Conservation (phyloP, 768 basidiomycete species). For the Panellus pusillus region DNA sequence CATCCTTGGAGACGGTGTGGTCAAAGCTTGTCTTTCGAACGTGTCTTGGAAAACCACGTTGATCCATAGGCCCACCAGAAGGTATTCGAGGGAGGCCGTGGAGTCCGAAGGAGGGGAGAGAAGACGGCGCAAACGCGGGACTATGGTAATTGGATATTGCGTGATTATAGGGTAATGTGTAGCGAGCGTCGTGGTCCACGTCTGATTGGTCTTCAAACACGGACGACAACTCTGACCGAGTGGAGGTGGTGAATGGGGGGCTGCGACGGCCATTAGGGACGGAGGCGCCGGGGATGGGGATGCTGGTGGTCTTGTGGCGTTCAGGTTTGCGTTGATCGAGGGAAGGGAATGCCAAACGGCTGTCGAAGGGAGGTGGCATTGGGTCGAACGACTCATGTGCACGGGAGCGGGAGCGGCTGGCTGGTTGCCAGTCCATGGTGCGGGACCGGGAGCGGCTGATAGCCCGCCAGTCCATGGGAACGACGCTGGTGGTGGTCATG, state of each 20-base stretch:
- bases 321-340: slow-evolving; percentile 25
- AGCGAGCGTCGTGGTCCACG: slow-evolving; percentile 29
- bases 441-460: slow-evolving; percentile 90
- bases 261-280: slow-evolving; percentile 47
- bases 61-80: slow-evolving; percentile 34
- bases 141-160: slow-evolving; percentile 42
- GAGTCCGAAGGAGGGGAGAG: slow-evolving; percentile 70
- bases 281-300: slow-evolving; percentile 45
- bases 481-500: slow-evolving; percentile 37
- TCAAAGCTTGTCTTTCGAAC: slow-evolving; percentile 95
- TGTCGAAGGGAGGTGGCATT: slow-evolving; percentile 38
- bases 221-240: slow-evolving; percentile 44
- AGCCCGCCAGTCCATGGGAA: slow-evolving; percentile 91
- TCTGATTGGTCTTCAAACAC: slow-evolving; percentile 47
- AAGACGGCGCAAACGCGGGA: slow-evolving; percentile 63
- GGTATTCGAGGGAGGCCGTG: slow-evolving; percentile 53
- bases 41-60: slow-evolving; percentile 73
- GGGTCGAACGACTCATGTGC: slow-evolving; percentile 65
- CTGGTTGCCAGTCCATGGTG: slow-evolving; percentile 88
- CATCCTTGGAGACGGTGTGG: slow-evolving; percentile 78
- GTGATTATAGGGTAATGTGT: slow-evolving; percentile 36
- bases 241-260: slow-evolving; percentile 40
- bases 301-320: slow-evolving; percentile 30
- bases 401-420: slow-evolving; percentile 76
- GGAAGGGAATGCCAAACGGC: slow-evolving; percentile 46